Percentiles rank a stretch among this genome's conserved stretches.
Conservation (phyloP, 2,329 filamentous ascomycete genomes). For the Calonectria hawksworthii region DNA sequence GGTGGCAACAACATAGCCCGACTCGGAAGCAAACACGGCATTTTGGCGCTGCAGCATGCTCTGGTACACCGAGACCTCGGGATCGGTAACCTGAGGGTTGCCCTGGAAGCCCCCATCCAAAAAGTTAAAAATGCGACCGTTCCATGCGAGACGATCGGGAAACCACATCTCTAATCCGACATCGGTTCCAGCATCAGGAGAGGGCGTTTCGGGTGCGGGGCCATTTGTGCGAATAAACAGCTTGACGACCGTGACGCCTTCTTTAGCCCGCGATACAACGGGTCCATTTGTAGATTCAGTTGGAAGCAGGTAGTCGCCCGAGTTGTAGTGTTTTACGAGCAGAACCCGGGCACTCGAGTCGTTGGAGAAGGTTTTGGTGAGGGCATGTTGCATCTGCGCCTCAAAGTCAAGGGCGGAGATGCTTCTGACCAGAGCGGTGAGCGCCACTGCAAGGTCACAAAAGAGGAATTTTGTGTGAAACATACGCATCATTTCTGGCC, state of each 20-base stretch:
- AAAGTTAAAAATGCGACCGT: neutral
- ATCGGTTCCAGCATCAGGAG: neutral
- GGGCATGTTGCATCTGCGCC: neutral
- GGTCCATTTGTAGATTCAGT: neutral
- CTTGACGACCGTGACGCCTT: neutral
- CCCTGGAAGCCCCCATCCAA: neutral
- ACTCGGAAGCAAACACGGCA: neutral
- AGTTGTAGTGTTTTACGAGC: neutral
- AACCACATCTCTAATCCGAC: neutral
- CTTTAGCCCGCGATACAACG: neutral
- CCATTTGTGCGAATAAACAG: neutral
- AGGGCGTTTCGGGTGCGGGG: neutral
- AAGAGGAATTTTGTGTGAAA: neutral
- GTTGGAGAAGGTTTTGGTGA: neutral
- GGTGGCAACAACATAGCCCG: neutral
- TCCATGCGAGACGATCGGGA: neutral
- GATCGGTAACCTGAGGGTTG: neutral
- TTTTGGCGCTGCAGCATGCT: neutral
- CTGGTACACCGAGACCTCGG: neutral
- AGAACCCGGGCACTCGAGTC: neutral
- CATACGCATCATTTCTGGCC: neutral
- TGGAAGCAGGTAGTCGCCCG: neutral
- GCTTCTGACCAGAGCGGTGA: neutral
- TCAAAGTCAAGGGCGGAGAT: neutral
- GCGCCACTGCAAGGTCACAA: neutral